Evolutionary conservation across 2,329 filamentous ascomycete species (phyloP).

Genomic region (Orbilia javanica): DNA sequence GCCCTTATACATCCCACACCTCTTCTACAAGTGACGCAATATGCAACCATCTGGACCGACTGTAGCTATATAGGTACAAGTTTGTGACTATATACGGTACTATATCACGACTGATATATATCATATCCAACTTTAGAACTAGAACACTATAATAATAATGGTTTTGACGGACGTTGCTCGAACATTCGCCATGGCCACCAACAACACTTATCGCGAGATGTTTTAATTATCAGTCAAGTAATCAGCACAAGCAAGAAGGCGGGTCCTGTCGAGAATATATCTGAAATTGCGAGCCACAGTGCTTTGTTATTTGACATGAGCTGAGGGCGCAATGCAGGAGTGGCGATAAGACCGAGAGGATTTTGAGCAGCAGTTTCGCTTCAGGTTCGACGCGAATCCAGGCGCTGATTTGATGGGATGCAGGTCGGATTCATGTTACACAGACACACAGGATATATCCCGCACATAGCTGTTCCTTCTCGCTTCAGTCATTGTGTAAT

Average conservation of each 20-base stretch:
- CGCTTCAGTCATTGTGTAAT: not conserved
- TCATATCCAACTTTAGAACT: slow-evolving; percentile 7
- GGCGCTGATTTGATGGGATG: not conserved
- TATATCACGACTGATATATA: slow-evolving; percentile 1
- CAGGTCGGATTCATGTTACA: slow-evolving; percentile 2
- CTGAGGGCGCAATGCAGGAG: slow-evolving; percentile 3
- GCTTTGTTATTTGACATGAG: slow-evolving; percentile 6
- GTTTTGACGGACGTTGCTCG: not conserved
- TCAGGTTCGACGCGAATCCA: not conserved
- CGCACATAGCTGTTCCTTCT: not conserved
- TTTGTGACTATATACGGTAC: slow-evolving; percentile 14
- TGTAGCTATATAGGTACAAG: slow-evolving; percentile 13
- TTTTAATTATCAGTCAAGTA: not conserved
- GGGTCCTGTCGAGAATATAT: not conserved
- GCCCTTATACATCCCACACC: not conserved
- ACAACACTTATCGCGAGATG: too few species aligned
- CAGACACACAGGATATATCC: not conserved
- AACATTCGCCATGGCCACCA: not conserved
- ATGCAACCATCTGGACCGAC: slow-evolving; percentile 5
- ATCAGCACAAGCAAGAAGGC: not conserved
- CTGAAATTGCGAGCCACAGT: not conserved
- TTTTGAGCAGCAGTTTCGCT: not conserved
- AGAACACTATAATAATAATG: too few species aligned
- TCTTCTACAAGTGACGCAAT: slow-evolving; percentile 28
- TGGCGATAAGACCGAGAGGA: not conserved